Base-by-base conservation (phyloP, 2,329 filamentous ascomycete genomes). In the Penicillium brasilianum region DNA sequence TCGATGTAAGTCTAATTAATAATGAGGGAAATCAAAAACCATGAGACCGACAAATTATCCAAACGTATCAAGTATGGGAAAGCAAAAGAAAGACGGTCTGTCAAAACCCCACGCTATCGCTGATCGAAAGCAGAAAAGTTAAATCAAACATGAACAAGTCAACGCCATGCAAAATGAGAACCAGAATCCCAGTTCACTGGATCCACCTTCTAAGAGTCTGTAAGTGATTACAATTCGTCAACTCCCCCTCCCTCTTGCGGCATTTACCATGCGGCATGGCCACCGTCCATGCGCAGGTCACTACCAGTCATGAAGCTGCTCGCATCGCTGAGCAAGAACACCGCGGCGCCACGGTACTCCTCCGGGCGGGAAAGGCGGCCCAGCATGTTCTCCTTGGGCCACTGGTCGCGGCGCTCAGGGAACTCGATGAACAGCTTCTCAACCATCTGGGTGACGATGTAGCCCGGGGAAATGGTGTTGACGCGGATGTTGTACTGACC, bases 331-430 rank as follows among this genome's bases (percentile, higher is more conserved):
- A 82, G 68, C 61, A 82, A 69, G 65, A 82, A 82, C 39, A 82
- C 76, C 0, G 80, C 78, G 0, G 80, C 79, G 6, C 80, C 89
- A 52, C 88, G 85, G 75, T 90, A 91, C 74, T 93, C 90, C 52
- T 87, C 81, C 0, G 90, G 89, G 22, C 77, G 78, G 71, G 88
- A 90, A 61, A 92, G 80, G 36, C 87, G 84, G 30, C 85, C 87
- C 56, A 96, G 82, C 92, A 96, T 95, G 77, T 96, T 96, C 77
- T 94, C 88, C 69, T 84, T 89, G 16, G 90, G 87, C 93, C 93
- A 96, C 62, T 88, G 84, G 9, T 73, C 93, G 75, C 94, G 95
- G 74, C 93, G 89, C 67, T 85, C 88, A 4, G 90, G 87, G 90
- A 90, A 96, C 55, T 88, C 82, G 13, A 73, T 46, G 56, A 79